Conservation (phyloP, 2,329 filamentous ascomycete species). For the Colletotrichum camelliae region DNA sequence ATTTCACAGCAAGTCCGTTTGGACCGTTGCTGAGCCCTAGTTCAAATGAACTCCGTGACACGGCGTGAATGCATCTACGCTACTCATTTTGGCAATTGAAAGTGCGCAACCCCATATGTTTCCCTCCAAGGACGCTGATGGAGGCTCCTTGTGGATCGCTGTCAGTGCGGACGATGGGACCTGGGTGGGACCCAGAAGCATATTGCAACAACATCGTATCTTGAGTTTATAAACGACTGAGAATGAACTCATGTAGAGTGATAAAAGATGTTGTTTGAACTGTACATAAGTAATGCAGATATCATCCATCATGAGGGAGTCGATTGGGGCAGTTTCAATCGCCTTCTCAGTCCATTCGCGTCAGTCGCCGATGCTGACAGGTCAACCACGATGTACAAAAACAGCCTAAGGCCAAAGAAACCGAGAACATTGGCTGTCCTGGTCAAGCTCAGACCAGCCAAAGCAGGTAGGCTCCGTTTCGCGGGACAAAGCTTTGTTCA, state of each 20-base stretch:
- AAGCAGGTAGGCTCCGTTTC: neutral
- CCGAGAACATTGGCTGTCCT: neutral
- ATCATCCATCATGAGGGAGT: neutral
- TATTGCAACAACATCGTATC: neutral
- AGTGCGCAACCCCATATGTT: neutral
- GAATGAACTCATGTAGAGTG: neutral
- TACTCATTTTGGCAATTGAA: neutral
- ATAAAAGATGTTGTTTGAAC: neutral
- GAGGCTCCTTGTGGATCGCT: neutral
- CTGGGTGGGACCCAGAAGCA: neutral
- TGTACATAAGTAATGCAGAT: neutral
- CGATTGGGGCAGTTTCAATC: neutral
- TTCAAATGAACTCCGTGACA: neutral
- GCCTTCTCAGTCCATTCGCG: neutral
- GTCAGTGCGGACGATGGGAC: neutral
- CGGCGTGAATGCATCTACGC: neutral
- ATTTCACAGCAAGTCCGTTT: neutral
- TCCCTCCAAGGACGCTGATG: neutral
- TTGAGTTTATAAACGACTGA: neutral
- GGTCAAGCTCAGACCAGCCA: neutral
- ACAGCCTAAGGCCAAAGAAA: neutral
- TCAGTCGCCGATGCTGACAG: neutral
- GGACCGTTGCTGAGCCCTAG: neutral
- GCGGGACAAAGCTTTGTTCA: neutral
- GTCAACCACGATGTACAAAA: neutral